Conservation (phyloP, 148 eudicot genomes). For the Chenopodium formosanum region DNA sequence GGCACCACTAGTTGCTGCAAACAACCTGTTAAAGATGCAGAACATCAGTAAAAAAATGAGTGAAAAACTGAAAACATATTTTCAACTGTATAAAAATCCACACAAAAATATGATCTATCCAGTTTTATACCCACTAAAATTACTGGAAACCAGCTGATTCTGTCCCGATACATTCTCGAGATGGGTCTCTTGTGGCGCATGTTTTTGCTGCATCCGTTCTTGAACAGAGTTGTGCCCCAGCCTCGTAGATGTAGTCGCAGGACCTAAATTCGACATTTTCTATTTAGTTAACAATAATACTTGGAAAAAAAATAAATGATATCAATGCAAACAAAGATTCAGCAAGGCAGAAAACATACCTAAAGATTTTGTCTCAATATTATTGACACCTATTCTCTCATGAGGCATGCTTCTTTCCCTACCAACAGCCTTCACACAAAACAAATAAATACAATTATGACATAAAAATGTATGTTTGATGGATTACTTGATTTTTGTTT, state of each 20-base stretch:
- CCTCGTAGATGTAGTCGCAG: constrained; percentile 4
- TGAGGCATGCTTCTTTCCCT: constrained; percentile 33
- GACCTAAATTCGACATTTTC: neutral
- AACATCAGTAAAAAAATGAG: neutral
- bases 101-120: neutral
- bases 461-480: neutral
- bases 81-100: neutral
- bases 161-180: constrained; percentile 11
- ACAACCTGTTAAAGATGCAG: constrained; percentile 20
- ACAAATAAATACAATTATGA: constrained; percentile 2
- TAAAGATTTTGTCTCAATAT: constrained; percentile 24
- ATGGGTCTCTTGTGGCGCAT: constrained; percentile 16
- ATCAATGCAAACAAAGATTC: neutral
- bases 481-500: neutral
- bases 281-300: neutral
- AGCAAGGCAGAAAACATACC: constrained; percentile 33
- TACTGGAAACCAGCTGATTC: constrained; percentile 10
- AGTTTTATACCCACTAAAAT: constrained; percentile 18
- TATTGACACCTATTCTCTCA: constrained; percentile 23
- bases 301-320: neutral
- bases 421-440: constrained; percentile 32
- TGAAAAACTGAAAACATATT: no score
- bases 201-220: constrained; percentile 16
- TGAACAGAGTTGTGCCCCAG: constrained; percentile 16
- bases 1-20: constrained; percentile 14